These are phyloP conservation scores for Neurospora sp. DNA, from an alignment of 495 filamentous ascomycete genomes.

Conservation along the genomic window DNA sequence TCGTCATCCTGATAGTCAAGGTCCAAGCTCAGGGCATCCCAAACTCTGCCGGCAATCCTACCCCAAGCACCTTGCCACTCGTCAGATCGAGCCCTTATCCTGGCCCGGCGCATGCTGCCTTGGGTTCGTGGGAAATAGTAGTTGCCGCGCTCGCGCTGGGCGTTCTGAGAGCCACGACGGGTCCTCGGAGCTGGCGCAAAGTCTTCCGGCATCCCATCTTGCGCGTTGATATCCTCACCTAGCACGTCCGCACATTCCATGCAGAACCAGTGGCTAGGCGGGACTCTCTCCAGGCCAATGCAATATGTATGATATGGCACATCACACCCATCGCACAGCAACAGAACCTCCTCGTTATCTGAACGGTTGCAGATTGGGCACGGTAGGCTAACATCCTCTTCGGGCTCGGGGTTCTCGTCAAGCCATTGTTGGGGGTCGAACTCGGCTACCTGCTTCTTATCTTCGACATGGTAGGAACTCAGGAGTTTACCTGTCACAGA, in stretches of 20 bases:
- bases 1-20: conserved; percentile 86
- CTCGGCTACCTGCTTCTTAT: conserved; percentile 82
- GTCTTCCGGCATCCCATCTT: not conserved
- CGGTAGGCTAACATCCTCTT: conserved; percentile 49
- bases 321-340: conserved; percentile 85
- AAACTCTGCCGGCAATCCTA: conserved; percentile 38
- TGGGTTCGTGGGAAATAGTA: conserved; percentile 40
- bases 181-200: conserved; percentile 6
- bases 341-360: conserved; percentile 68
- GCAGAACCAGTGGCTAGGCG: conserved; percentile 76
- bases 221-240: conserved; percentile 37
- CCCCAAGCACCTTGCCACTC: conserved; percentile 49
- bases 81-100: conserved; percentile 37
- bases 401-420: conserved; percentile 62
- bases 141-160: conserved; percentile 1
- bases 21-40: conserved; percentile 58
- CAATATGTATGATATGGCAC: conserved; percentile 78
- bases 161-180: not conserved
- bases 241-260: conserved; percentile 51
- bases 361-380: conserved; percentile 72
- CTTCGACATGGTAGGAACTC: conserved; percentile 78
- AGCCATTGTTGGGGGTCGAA: conserved; percentile 72
- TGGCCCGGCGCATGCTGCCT: conserved; percentile 35
- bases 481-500: conserved; percentile 49
- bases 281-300: conserved; percentile 64